Percentiles rank a stretch among this genome's conserved stretches.
Conservation (phyloP, 306 rosid genomes). For the Vigna nakashimae region DNA sequence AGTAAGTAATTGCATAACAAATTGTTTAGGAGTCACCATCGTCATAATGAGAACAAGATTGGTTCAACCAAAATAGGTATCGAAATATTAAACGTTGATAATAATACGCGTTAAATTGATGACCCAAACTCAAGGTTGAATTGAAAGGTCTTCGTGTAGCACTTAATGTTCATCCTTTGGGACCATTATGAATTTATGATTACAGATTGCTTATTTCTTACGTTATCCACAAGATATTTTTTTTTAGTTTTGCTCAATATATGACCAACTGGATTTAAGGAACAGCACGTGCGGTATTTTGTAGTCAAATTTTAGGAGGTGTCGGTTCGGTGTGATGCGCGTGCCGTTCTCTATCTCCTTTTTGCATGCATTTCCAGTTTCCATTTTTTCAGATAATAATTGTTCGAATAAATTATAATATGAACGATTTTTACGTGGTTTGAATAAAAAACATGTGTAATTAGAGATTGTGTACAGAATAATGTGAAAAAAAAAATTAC, state of each 20-base stretch:
- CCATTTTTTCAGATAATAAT: no score
- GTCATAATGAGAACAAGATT: constrained; percentile 31
- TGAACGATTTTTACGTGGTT: no score
- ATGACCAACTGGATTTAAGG: constrained; percentile 22
- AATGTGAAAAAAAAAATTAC: no score
- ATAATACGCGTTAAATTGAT: constrained; percentile 33
- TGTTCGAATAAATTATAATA: no score
- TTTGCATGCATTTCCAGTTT: background rate
- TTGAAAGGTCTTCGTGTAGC: constrained; percentile 39
- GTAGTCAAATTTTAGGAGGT: background rate
- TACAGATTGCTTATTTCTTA: constrained; percentile 29
- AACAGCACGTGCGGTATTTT: constrained; percentile 32
- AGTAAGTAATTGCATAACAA: constrained; percentile 11
- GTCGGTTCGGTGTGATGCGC: constrained; percentile 1
- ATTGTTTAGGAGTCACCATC: constrained; percentile 33
- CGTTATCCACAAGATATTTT: constrained; percentile 27
- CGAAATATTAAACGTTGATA: constrained; percentile 11
- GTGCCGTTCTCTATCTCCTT: background rate
- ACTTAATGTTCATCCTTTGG: constrained; percentile 34
- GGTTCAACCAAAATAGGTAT: constrained; percentile 37
- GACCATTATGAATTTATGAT: constrained; percentile 42
- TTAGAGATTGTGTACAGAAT: no score
- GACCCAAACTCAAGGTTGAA: constrained; percentile 24
- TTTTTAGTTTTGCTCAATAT: background rate
- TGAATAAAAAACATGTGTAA: no score